Base-by-base conservation (phyloP, 345 rosid species). In the Arabis alpina region DNA sequence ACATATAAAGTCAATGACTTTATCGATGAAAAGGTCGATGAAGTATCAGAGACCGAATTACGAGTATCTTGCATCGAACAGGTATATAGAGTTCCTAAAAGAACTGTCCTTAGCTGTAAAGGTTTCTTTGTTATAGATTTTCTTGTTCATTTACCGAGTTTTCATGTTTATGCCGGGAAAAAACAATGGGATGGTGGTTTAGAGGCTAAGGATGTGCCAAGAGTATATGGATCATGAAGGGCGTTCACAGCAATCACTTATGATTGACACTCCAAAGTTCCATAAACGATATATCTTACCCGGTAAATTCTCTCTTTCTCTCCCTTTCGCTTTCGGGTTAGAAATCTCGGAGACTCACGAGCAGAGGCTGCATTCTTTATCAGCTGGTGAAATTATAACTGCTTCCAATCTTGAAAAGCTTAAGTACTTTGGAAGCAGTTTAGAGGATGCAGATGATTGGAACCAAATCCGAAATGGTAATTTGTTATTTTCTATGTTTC, bases 231-330 rank as follows among this genome's bases (percentile, higher is more conserved):
- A 88, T 80, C 94, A 80, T 10, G 96, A 91, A 71, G 97, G 98
- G 28, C 66, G 86, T 54, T 83, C 97, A 2, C 91, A 91, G 58
- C 97, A 90, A 72, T 88, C 96, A 4, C 75, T 81, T 58, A 85
- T 86, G 54, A 93, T 90, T 48, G 73, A 87, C 43, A 87, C 94
- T 48, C 97, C 97, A 16, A 93, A 85, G 80, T 93, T 78, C 79
- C 93, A 84, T 73, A 93, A 93, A 76, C 85, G 90, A 6, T 93
- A 91, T 80, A 85, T 91, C 64, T 84, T 93, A 76, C 98, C 97
- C 23, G 93, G 97, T 75, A 82, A 64, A 76, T 79, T 83, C 64
- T 82, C 86, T 73, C 4, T 30, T 36, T 12, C 54, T 72, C 47
- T 19, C 88, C 84, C 16, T 56, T 2, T 12, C 16, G 14, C 6